Evolutionary conservation across 1,284 basidiomycete genomes (phyloP), one percentile per base, ranked within the genome.

Genomic region (Naganishia albida): DNA sequence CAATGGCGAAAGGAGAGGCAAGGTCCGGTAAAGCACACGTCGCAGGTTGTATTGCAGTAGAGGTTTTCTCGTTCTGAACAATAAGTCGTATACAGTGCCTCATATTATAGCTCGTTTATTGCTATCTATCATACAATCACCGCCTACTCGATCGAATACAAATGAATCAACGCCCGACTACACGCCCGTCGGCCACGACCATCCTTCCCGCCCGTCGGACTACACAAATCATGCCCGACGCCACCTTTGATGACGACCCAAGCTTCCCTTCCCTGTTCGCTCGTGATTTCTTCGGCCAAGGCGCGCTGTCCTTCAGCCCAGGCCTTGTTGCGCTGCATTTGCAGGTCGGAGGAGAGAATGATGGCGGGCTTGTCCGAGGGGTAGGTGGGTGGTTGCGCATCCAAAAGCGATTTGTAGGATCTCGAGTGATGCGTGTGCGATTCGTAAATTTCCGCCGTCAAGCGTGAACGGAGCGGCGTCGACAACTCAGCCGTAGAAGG

Each of bases 261-360:
- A 18, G 68, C 67, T 18, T 74, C 63, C 63, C 75, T 56, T 6
- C 72, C 75, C 18, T 72, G 69, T 46, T 74, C 72, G 23, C 69
- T 65, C 30, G 74, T 77, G 18, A 77, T 74, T 44, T 75, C 74
- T 67, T 74, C 69, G 13, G 72, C 74, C 46, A 78, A 56, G 12
- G 70, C 70, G 18, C 72, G 54, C 64, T 78, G 76, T 2, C 74
- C 76, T 49, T 74, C 71, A 28, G 69, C 71, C 76, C 76, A 78
- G 7, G 57, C 68, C 16, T 70, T 70, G 40, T 72, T 68, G 12
- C 59, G 54, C 25, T 73, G 68, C 71, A 78, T 74, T 42, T 70
- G 46, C 25, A 70, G 62, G 16, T 70, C 51, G 16, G 67, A 70
- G 23, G 64, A 68, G 20, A 78, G 63, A 38, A 78, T 72, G 38